Evolutionary conservation across 805 yeast species (phyloP).

Genomic region (Ogataea zsoltii): DNA sequence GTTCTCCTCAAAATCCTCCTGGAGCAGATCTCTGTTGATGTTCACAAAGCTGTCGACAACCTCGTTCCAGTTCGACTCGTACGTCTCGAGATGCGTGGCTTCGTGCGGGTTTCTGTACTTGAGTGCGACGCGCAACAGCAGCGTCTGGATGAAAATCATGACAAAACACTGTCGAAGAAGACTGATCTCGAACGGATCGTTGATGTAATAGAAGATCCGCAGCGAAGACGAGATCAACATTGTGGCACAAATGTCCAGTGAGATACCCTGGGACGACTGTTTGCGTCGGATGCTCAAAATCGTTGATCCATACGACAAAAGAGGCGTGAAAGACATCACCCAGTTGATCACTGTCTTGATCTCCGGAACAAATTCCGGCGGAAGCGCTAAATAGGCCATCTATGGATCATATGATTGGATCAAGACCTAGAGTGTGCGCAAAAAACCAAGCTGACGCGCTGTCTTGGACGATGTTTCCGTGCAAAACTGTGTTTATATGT

Average conservation of each 20-base stretch:
- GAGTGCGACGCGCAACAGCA: conserved; percentile 64
- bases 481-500: no score
- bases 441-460: no score
- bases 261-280: conserved; percentile 74
- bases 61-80: conserved; percentile 30
- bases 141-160: conserved; percentile 79
- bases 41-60: conserved; percentile 31
- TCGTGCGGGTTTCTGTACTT: conserved; percentile 48
- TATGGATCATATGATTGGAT: background rate
- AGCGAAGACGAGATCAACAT: conserved; percentile 78
- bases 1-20: conserved; percentile 16
- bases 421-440: no score
- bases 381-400: conserved; percentile 33
- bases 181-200: conserved; percentile 80
- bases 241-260: conserved; percentile 90
- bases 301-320: conserved; percentile 85
- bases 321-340: conserved; percentile 76
- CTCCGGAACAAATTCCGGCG: conserved; percentile 35
- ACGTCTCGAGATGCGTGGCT: conserved; percentile 39
- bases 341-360: conserved; percentile 52
- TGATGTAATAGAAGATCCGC: conserved; percentile 73
- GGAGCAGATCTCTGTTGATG: conserved; percentile 10
- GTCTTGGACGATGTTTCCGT: no score
- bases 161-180: conserved; percentile 74
- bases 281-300: conserved; percentile 63